Base-by-base conservation (phyloP, 257 asterid genomes). In the Lavandula angustifolia region DNA sequence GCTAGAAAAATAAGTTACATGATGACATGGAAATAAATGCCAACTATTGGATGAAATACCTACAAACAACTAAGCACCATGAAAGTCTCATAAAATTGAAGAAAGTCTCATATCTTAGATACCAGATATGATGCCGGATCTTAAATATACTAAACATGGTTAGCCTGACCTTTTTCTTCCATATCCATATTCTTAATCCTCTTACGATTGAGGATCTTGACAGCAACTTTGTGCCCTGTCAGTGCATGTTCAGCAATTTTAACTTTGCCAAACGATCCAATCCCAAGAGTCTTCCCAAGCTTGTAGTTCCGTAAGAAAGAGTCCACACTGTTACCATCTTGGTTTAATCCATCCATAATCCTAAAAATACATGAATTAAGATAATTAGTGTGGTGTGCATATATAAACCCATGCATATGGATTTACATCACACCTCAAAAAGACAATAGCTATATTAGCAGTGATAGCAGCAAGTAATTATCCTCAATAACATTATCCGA, bases 271-370 rank as follows among this genome's bases (percentile, higher is more conserved):
- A 90, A 90, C 14, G 97, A 82, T 68, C 97, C 97, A 46, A 87
- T 87, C 65, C 97, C 97, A 63, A 90, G 90, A 48, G 97, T 89
- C 81, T 89, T 87, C 66, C 95, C 95, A 41, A 89, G 94, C 77
- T 89, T 89, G 68, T 90, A 90, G 85, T 85, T 85, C 66, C 90
- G 69, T 37, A 90, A 62, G 62, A 82, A 87, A 8, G 86, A 67
- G 68, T 87, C 95, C 67, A 81, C 89, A 54, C 88, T 83, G 67
- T 83, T 77, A 54, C 73, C 78, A 10, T 74, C 85, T 73, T 82
- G 94, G 60, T 55, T 50, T 49, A 89, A 67, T 60, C 90, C 87
- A 51, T 87, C 97, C 97, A 90, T 90, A 41, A 54, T 69, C 84
- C 79, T 69, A 50, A 42, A 42, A 10, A 51, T 52, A 60, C 50